Conservation (phyloP, 495 filamentous ascomycete genomes). For the Tuber melanosporum region DNA sequence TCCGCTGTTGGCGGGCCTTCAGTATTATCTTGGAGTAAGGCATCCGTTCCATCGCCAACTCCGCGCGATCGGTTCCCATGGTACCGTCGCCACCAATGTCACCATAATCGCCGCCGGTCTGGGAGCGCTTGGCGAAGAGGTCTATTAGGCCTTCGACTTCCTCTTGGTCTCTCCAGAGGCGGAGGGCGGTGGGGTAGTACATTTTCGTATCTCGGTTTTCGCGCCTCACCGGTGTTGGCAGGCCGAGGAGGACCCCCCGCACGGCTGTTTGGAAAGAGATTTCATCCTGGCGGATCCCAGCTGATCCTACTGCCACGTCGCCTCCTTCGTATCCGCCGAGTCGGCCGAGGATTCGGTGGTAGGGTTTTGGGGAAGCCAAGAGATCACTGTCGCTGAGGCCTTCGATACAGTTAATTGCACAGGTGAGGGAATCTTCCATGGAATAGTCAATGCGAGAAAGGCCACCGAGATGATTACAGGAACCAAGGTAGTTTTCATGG, state of each 20-base stretch:
- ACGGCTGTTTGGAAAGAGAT: conserved; percentile 84
- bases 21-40: conserved; percentile 73
- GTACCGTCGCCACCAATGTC: conserved; percentile 41
- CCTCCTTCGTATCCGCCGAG: conserved; percentile 44
- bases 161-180: conserved; percentile 69
- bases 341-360: conserved; percentile 49
- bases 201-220: conserved; percentile 54
- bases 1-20: conserved; percentile 41
- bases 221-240: conserved; percentile 79
- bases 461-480: conserved; percentile 59
- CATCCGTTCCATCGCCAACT: conserved; percentile 72
- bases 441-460: conserved; percentile 44
- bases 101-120: not conserved
- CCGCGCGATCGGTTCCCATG: conserved; percentile 39
- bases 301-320: conserved; percentile 51
- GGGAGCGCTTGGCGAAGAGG: conserved; percentile 53
- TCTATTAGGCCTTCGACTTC: conserved; percentile 68
- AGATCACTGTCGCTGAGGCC: conserved; percentile 80
- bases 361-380: conserved; percentile 56
- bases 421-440: conserved; percentile 60
- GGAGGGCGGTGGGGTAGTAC: conserved; percentile 75
- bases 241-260: conserved; percentile 70
- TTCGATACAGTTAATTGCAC: conserved; percentile 67
- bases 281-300: conserved; percentile 80
- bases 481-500: conserved; percentile 88